These are phyloP conservation scores for Metschnikowia lochheadii DNA, from an alignment of 805 yeast genomes.

Conservation along the genomic window DNA sequence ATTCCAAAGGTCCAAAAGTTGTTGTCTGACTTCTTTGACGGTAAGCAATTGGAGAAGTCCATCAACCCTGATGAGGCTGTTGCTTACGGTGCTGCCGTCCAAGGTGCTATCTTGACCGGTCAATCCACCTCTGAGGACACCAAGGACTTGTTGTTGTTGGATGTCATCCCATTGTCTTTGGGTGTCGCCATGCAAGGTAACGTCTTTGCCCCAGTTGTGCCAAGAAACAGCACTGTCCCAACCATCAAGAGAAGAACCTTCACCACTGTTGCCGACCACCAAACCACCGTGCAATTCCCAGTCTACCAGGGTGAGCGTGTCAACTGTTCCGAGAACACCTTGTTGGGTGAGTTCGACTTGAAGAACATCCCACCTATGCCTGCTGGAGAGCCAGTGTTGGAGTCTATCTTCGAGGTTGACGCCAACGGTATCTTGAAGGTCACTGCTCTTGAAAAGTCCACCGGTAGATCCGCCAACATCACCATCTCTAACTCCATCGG, in stretches of 20 bases:
- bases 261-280: conserved; percentile 50
- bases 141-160: conserved; percentile 48
- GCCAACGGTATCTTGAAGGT: conserved; percentile 51
- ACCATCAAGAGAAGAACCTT: conserved; percentile 49
- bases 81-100: conserved; percentile 99
- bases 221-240: conserved; percentile 50
- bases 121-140: conserved; percentile 47
- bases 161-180: conserved; percentile 48
- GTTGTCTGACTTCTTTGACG: conserved; percentile 83
- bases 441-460: conserved; percentile 47
- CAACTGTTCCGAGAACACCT: conserved; percentile 48
- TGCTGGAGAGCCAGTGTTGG: conserved; percentile 50
- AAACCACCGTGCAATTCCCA: conserved; percentile 49
- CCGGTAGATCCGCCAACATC: conserved; percentile 48
- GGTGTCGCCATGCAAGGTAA: conserved; percentile 52
- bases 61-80: conserved; percentile 99
- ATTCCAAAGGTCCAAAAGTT: conserved; percentile 97
- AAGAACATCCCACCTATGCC: conserved; percentile 49
- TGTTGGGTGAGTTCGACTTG: conserved; percentile 49
- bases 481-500: conserved; percentile 49
- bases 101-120: conserved; percentile 68
- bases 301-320: conserved; percentile 52
- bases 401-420: conserved; percentile 47
- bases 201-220: conserved; percentile 48
- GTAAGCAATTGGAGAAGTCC: conserved; percentile 95